Conservation (phyloP, 2,329 filamentous ascomycete genomes). For the Aspergillus latus region DNA sequence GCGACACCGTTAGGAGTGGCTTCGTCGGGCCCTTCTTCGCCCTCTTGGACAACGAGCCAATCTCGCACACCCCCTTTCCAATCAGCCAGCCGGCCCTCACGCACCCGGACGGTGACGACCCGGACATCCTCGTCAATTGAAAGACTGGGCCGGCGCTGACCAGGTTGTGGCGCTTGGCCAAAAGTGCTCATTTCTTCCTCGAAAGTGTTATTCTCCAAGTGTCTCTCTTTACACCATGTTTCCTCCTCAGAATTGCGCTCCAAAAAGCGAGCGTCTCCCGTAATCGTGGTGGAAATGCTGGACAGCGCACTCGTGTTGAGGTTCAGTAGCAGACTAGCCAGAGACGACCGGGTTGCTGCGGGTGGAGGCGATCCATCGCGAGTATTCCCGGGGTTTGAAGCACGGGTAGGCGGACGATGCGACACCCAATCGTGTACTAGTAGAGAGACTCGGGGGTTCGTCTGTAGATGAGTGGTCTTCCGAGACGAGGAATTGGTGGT, state of each 20-base stretch:
- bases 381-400: slow-evolving; percentile 52
- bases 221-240: slow-evolving; percentile 74
- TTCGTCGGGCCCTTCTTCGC: slow-evolving; percentile 23
- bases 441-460: slow-evolving; percentile 84
- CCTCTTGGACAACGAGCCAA: slow-evolving; percentile 54
- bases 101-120: slow-evolving; percentile 82
- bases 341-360: slow-evolving; percentile 64
- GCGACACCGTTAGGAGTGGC: slow-evolving; percentile 32
- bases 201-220: slow-evolving; percentile 92
- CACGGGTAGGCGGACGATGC: slow-evolving; percentile 77
- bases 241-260: slow-evolving; percentile 76
- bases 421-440: slow-evolving; percentile 99
- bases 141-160: slow-evolving; percentile 51
- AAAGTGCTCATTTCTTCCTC: slow-evolving; percentile 53
- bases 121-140: slow-evolving; percentile 75
- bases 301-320: slow-evolving; percentile 86
- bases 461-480: slow-evolving; percentile 72
- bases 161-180: slow-evolving; percentile 35
- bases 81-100: slow-evolving; percentile 83
- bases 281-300: slow-evolving; percentile 90
- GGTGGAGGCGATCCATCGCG: slow-evolving; percentile 64
- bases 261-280: slow-evolving; percentile 77
- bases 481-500: slow-evolving; percentile 75
- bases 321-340: slow-evolving; percentile 81
- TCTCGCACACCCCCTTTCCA: slow-evolving; percentile 94